These are phyloP conservation scores for Sarcocystis neurona DNA, from an alignment of 169 alveolate species.

Conservation along the genomic window DNA sequence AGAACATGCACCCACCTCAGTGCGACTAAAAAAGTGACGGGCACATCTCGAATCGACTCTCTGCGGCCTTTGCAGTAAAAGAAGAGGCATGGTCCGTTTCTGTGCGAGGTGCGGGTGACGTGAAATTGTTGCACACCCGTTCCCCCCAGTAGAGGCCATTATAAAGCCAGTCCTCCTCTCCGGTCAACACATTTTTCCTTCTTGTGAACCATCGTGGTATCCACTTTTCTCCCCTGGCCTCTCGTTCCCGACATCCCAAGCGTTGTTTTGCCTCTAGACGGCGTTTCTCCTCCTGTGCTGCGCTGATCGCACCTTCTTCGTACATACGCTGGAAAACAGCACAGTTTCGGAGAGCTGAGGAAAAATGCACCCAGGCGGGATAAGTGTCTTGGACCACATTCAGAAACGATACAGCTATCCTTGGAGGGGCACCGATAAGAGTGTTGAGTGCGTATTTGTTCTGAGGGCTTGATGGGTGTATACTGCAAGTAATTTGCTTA, in stretches of 20 bases:
- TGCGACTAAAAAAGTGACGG: neutral
- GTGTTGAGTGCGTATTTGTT: too few relatives aligned
- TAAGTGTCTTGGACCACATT: neutral
- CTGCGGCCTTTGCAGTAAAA: neutral
- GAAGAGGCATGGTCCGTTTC: neutral
- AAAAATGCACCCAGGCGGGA: too few relatives aligned
- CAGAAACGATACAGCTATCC: too few relatives aligned
- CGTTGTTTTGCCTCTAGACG: constrained; percentile 93
- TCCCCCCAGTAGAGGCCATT: constrained; percentile 30
- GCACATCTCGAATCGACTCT: neutral
- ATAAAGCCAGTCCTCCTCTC: constrained; percentile 19
- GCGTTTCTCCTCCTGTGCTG: constrained; percentile 89
- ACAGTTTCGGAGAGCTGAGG: neutral
- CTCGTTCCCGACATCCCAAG: neutral
- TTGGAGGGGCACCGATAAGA: too few relatives aligned
- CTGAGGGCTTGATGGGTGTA: neutral
- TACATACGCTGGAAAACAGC: constrained; percentile 80
- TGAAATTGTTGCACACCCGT: neutral
- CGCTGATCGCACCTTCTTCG: constrained; percentile 91
- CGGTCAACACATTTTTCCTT: neutral
- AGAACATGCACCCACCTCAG: too few relatives aligned
- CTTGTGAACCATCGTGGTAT: constrained; percentile 7
- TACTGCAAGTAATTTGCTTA: neutral
- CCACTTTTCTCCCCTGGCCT: constrained; percentile 14
- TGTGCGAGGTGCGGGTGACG: neutral